phyloP scores from a whole-genome alignment of 2,329 filamentous ascomycete species.

The Aaosphaeria pasadenensis region DNA sequence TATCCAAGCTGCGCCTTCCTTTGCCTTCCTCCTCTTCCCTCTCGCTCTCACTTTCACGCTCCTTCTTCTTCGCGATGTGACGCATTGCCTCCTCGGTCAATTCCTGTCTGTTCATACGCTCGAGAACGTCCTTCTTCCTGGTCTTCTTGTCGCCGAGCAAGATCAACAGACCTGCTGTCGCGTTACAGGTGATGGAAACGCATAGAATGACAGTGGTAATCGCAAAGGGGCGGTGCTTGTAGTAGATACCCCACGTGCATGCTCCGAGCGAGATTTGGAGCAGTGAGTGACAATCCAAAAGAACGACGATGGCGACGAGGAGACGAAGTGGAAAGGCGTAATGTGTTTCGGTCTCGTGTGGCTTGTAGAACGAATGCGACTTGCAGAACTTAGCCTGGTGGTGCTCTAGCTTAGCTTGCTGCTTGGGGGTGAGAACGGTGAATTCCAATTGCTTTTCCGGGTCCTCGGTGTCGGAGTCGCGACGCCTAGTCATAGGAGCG shows the following conservation, averaged over 20 bases:
- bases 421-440: constrained; percentile 61
- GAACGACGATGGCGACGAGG: constrained; percentile 72
- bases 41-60: constrained; percentile 38
- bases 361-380: constrained; percentile 86
- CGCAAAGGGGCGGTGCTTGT: constrained; percentile 65
- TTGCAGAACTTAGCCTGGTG: constrained; percentile 78
- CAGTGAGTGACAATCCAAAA: constrained; percentile 75
- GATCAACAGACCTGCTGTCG: constrained; percentile 73
- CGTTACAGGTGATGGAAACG: constrained; percentile 74
- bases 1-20: constrained; percentile 5
- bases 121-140: constrained; percentile 80
- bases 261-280: constrained; percentile 78
- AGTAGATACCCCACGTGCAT: constrained; percentile 75
- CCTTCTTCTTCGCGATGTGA: constrained; percentile 50
- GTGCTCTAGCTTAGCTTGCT: constrained; percentile 69
- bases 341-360: constrained; percentile 80
- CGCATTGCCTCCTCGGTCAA: constrained; percentile 65
- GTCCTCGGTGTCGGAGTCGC: constrained; percentile 33
- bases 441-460: constrained; percentile 45
- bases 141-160: constrained; percentile 72
- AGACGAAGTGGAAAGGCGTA: constrained; percentile 72
- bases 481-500: constrained; percentile 43
- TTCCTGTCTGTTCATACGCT: constrained; percentile 72
- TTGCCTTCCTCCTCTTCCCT: constrained; percentile 19
- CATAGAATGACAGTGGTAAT: constrained; percentile 79